phyloP scores from a whole-genome alignment of 306 rosid genomes.

The Vigna mungo region DNA sequence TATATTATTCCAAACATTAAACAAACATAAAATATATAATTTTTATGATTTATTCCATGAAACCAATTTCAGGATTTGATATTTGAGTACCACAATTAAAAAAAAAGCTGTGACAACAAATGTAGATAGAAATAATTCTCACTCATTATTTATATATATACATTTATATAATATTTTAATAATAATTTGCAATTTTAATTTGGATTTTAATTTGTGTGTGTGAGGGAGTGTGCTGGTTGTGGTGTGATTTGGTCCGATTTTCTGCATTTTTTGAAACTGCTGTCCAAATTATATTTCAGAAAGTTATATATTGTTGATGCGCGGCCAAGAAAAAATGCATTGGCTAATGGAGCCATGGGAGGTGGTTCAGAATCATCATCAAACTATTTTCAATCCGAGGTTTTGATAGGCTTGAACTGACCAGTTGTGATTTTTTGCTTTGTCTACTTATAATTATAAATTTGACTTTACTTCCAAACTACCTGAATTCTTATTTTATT shows the following conservation, averaged over 20 bases:
- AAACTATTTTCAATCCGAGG: conserved; percentile 93
- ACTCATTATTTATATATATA: too few relatives aligned
- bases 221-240: neutral
- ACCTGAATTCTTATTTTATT: conserved; percentile 28
- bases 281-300: conserved; percentile 55
- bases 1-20: too few relatives aligned
- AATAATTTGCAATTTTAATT: too few relatives aligned
- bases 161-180: too few relatives aligned
- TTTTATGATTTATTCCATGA: too few relatives aligned
- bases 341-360: conserved; percentile 99
- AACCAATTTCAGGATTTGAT: too few relatives aligned
- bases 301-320: conserved; percentile 97
- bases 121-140: too few relatives aligned
- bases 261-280: neutral
- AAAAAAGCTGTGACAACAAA: too few relatives aligned
- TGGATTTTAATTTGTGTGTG: neutral
- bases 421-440: conserved; percentile 32
- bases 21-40: too few relatives aligned
- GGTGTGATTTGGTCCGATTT: neutral
- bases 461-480: conserved; percentile 33
- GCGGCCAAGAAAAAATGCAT: conserved; percentile 94
- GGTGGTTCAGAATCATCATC: conserved; percentile 99
- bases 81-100: too few relatives aligned
- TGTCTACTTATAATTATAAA: conserved; percentile 11
- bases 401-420: conserved; percentile 48